Percentiles rank a stretch among this genome's conserved stretches.
Conservation (phyloP, 179 eudicot species). For the Heliamphora pulchella region DNA sequence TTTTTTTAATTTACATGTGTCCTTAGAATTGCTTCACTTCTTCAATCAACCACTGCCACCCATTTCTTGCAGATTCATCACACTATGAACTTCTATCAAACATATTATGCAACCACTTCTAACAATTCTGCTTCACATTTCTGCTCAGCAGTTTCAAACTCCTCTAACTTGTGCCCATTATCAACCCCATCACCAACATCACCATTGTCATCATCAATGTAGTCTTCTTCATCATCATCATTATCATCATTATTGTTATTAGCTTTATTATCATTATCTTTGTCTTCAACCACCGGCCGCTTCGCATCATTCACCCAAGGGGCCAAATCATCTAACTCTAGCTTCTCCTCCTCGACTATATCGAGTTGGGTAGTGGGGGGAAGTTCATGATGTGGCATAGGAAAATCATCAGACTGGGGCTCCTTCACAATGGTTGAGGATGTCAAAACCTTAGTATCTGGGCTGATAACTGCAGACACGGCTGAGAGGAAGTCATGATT, state of each 20-base stretch:
- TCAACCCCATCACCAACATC: conserved; percentile 14
- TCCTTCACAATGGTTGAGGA: conserved; percentile 30
- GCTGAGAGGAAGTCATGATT: conserved; percentile 43
- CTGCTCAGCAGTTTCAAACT: conserved; percentile 26
- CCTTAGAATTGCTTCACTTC: neutral
- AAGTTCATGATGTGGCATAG: conserved; percentile 15
- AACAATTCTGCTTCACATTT: conserved; percentile 27
- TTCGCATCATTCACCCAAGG: conserved; percentile 15
- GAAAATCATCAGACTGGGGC: conserved; percentile 31
- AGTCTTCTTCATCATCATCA: conserved; percentile 3
- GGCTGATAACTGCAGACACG: conserved; percentile 29
- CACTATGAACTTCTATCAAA: neutral
- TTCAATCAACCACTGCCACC: neutral
- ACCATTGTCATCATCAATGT: neutral
- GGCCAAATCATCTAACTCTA: conserved; percentile 21
- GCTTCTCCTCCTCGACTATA: conserved; percentile 30
- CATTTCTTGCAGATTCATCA: neutral
- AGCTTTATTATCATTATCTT: conserved; percentile 13
- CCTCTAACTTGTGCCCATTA: conserved; percentile 21
- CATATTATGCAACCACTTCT: conserved; percentile 21
- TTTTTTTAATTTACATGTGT: neutral
- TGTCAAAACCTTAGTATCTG: conserved; percentile 29
- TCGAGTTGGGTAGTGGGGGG: conserved; percentile 22
- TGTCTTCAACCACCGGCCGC: conserved; percentile 11
- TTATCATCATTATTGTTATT: conserved; percentile 2